These are phyloP conservation scores for Gossypium bickii DNA, from an alignment of 345 rosid species.

Conservation along the genomic window DNA sequence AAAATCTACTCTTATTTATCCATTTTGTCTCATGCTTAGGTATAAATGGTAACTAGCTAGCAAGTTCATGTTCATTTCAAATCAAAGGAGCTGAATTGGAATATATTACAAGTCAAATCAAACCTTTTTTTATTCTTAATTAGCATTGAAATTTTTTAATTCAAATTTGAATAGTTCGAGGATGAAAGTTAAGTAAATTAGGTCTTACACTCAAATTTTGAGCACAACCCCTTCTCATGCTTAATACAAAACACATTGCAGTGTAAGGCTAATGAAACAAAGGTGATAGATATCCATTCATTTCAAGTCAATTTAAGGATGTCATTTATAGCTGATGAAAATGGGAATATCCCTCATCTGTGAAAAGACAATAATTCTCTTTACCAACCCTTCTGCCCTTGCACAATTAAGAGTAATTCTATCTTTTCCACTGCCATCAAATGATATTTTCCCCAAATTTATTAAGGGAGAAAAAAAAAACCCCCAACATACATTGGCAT, in stretches of 20 bases:
- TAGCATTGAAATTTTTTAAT: too few species aligned
- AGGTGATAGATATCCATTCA: background rate
- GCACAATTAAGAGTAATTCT: conserved; percentile 25
- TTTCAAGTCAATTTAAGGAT: conserved; percentile 2
- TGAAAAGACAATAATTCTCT: conserved; percentile 37
- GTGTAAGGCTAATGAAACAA: background rate
- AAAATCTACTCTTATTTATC: background rate
- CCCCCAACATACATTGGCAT: conserved; percentile 6
- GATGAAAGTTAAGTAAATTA: too few species aligned
- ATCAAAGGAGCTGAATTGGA: too few species aligned
- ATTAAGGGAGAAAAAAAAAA: conserved; percentile 15
- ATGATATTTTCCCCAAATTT: conserved; percentile 15
- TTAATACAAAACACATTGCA: conserved; percentile 9
- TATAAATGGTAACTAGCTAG: too few species aligned
- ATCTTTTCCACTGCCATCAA: conserved; percentile 20
- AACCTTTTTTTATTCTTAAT: too few species aligned
- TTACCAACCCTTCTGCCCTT: conserved; percentile 13
- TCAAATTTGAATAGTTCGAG: too few species aligned
- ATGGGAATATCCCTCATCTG: conserved; percentile 15
- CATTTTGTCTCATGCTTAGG: too few species aligned
- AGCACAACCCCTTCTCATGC: background rate
- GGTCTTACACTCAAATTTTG: too few species aligned
- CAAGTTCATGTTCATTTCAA: too few species aligned
- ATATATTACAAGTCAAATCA: too few species aligned
- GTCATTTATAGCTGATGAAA: conserved; percentile 12